Conservation (phyloP, 192 early-diverging fungal species). For the Backusella tuberculispora region DNA sequence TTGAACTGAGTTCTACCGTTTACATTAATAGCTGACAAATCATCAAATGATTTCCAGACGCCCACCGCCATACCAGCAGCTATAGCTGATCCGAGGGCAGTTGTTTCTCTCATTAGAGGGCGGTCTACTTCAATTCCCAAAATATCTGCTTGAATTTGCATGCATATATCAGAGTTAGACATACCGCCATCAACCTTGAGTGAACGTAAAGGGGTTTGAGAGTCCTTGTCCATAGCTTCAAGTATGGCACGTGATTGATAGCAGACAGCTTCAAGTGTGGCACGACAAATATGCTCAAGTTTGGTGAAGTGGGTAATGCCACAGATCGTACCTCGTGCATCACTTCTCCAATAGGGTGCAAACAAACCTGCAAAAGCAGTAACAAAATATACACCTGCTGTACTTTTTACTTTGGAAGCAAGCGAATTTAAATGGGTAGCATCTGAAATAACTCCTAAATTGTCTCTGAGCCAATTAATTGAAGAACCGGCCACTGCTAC, state of each 20-base stretch:
- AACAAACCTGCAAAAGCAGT: slow-evolving; percentile 92
- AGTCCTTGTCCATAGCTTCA: slow-evolving; percentile 87
- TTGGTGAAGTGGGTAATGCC: slow-evolving; percentile 89
- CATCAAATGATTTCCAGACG: slow-evolving; percentile 60
- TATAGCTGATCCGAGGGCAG: slow-evolving; percentile 89
- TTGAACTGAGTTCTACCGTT: slow-evolving; percentile 48
- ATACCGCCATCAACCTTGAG: slow-evolving; percentile 93
- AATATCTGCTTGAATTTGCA: slow-evolving; percentile 93
- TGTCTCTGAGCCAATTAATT: slow-evolving; percentile 90
- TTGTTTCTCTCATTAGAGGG: slow-evolving; percentile 89
- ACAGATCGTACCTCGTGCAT: slow-evolving; percentile 84
- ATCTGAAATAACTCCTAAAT: slow-evolving; percentile 69
- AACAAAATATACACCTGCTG: slow-evolving; percentile 92
- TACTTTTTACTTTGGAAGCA: slow-evolving; percentile 71
- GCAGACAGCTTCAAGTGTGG: slow-evolving; percentile 88
- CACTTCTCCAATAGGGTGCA: slow-evolving; percentile 93
- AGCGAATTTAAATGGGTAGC: slow-evolving; percentile 75
- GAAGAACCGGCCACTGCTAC: slow-evolving; percentile 90
- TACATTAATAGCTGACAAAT: slow-evolving; percentile 52
- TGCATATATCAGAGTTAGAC: slow-evolving; percentile 86
- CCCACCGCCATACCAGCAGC: slow-evolving; percentile 82
- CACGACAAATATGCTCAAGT: slow-evolving; percentile 82
- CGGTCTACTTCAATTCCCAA: slow-evolving; percentile 78
- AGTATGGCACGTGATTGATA: slow-evolving; percentile 88
- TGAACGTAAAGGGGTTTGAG: slow-evolving; percentile 62